Conservation (phyloP, 2,329 filamentous ascomycete species). For the Plectosphaerella plurivora region DNA sequence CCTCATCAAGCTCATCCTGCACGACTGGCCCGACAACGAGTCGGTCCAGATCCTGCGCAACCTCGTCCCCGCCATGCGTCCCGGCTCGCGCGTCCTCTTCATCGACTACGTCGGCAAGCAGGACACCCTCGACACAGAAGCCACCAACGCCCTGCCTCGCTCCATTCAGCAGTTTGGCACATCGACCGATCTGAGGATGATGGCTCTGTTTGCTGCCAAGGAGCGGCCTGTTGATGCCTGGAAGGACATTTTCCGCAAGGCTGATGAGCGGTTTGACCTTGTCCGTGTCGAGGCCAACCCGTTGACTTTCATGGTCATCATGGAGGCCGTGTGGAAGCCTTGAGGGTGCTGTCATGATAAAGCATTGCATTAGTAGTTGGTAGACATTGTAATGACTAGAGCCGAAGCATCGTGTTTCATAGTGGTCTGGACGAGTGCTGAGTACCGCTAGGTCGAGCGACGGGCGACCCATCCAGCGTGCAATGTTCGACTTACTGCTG, state of each 20-base stretch:
- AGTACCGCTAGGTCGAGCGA: too few species aligned
- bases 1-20: constrained; percentile 49
- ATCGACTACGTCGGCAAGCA: constrained; percentile 33
- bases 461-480: too few species aligned
- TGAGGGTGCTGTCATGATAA: neutral
- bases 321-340: constrained; percentile 31
- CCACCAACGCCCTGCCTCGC: constrained; percentile 21
- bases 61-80: constrained; percentile 37
- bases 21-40: constrained; percentile 49
- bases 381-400: too few species aligned
- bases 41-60: constrained; percentile 32
- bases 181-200: constrained; percentile 43
- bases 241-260: constrained; percentile 36
- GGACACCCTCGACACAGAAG: constrained; percentile 14
- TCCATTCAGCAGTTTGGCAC: constrained; percentile 33
- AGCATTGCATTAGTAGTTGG: neutral
- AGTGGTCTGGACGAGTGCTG: too few species aligned
- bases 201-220: constrained; percentile 43
- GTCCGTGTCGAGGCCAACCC: constrained; percentile 28
- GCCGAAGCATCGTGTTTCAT: too few species aligned
- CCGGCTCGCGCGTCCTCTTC: constrained; percentile 33
- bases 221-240: constrained; percentile 42
- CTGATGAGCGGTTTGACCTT: constrained; percentile 41
- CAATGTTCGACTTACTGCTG: too few species aligned
- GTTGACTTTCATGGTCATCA: constrained; percentile 27